Percentiles rank a stretch among this genome's conserved stretches.
Evolutionary conservation across 495 filamentous ascomycete genomes (phyloP).

Genomic region (Hypoxylon crocopeplum): DNA sequence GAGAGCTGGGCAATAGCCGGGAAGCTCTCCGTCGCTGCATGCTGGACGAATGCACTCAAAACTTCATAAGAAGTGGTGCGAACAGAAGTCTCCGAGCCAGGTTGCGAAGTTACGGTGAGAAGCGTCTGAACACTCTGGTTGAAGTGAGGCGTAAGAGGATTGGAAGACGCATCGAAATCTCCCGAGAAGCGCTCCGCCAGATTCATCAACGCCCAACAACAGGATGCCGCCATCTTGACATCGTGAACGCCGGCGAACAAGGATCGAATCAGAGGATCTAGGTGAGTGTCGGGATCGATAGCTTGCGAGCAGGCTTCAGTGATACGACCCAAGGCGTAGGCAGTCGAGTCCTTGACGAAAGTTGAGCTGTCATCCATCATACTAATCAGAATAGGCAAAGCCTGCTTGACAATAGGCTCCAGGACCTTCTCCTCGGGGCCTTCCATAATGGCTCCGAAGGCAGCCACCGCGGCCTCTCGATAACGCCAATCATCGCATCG

Average conservation of each 20-base stretch:
- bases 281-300: slow-evolving; percentile 81
- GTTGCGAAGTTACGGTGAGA: slow-evolving; percentile 80
- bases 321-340: slow-evolving; percentile 93
- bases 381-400: slow-evolving; percentile 82
- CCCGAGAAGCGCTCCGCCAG: slow-evolving; percentile 93
- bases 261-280: slow-evolving; percentile 81
- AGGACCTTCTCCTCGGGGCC: slow-evolving; percentile 89
- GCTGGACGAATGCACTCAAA: slow-evolving; percentile 88
- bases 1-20: slow-evolving; percentile 79
- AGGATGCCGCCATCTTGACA: slow-evolving; percentile 95
- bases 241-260: slow-evolving; percentile 93
- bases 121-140: slow-evolving; percentile 87
- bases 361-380: slow-evolving; percentile 96
- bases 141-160: slow-evolving; percentile 90
- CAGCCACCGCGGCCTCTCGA: slow-evolving; percentile 93
- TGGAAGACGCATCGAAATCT: slow-evolving; percentile 74
- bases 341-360: slow-evolving; percentile 95
- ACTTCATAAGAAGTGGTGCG: slow-evolving; percentile 99
- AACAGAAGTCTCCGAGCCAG: slow-evolving; percentile 88
- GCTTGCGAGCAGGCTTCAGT: slow-evolving; percentile 88
- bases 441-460: slow-evolving; percentile 99
- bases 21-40: slow-evolving; percentile 85
- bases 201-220: slow-evolving; percentile 99
- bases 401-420: slow-evolving; percentile 93
- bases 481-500: slow-evolving; percentile 89